A percentile compares a stretch with the other conserved stretches of the same genome.
These are phyloP conservation scores for Scedosporium minutisporum DNA, from an alignment of 2,329 filamentous ascomycete genomes.

Conservation along the genomic window DNA sequence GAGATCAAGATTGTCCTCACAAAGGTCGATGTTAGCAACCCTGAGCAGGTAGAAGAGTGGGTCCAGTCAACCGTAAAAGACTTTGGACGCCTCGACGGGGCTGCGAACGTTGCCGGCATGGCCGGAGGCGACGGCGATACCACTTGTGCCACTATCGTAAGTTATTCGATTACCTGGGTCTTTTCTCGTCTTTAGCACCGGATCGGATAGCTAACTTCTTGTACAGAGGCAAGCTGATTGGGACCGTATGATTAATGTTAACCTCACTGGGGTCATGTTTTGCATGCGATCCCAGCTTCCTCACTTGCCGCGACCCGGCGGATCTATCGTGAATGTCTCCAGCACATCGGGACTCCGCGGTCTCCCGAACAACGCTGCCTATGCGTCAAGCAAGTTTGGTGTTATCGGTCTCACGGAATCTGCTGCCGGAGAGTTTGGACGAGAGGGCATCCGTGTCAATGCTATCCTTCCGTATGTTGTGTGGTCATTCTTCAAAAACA, in stretches of 20 bases:
- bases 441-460: constrained; percentile 34
- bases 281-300: constrained; percentile 35
- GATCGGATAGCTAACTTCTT: too few relatives aligned
- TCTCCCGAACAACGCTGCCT: constrained; percentile 24
- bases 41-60: constrained; percentile 40
- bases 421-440: constrained; percentile 29
- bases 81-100: constrained; percentile 43
- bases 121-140: background rate
- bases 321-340: constrained; percentile 50
- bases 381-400: constrained; percentile 29
- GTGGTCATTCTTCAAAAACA: background rate
- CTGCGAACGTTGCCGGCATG: constrained; percentile 46
- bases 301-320: constrained; percentile 33
- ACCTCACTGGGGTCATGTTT: constrained; percentile 42
- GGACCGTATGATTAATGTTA: constrained; percentile 37
- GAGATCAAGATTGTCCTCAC: constrained; percentile 21
- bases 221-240: constrained; percentile 29
- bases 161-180: background rate
- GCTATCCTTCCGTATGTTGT: constrained; percentile 19
- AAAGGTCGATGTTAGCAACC: constrained; percentile 38
- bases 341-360: constrained; percentile 34
- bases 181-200: too few relatives aligned
- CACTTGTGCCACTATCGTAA: background rate
- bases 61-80: constrained; percentile 33
- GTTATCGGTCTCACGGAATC: constrained; percentile 25